Conservation (phyloP, 139 green algal genomes). For the Asterochloris erici region DNA sequence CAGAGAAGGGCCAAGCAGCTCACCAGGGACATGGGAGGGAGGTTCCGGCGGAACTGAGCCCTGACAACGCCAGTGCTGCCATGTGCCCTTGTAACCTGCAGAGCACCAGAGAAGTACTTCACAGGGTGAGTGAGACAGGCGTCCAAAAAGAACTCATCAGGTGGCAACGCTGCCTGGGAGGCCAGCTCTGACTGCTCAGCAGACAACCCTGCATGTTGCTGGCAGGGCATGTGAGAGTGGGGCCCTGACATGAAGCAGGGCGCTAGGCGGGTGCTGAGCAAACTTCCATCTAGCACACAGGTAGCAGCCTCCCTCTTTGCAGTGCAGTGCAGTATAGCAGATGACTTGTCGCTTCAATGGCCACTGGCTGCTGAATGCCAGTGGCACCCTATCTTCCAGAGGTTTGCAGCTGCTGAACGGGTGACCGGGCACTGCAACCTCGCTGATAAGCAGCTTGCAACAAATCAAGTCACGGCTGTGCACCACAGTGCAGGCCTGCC, state of each 20-base stretch:
- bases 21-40: slow-evolving; percentile 79
- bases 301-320: too few relatives aligned
- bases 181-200: neutral
- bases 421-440: too few relatives aligned
- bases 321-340: too few relatives aligned
- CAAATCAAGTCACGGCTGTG: too few relatives aligned
- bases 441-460: too few relatives aligned
- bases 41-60: slow-evolving; percentile 95
- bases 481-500: too few relatives aligned
- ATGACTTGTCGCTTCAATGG: too few relatives aligned
- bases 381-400: too few relatives aligned
- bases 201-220: neutral
- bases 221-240: neutral
- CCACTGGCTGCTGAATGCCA: too few relatives aligned
- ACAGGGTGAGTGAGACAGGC: neutral
- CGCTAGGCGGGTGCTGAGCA: too few relatives aligned
- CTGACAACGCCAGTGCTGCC: slow-evolving; percentile 87
- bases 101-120: neutral
- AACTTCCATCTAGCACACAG: too few relatives aligned
- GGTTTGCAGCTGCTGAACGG: too few relatives aligned
- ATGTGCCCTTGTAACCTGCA: slow-evolving; percentile 78
- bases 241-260: neutral
- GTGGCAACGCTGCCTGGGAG: neutral
- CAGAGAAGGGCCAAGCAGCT: neutral
- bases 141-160: neutral